Evolutionary conservation across 805 yeast species (phyloP).

Genomic region (Ascoidea asiatica): DNA sequence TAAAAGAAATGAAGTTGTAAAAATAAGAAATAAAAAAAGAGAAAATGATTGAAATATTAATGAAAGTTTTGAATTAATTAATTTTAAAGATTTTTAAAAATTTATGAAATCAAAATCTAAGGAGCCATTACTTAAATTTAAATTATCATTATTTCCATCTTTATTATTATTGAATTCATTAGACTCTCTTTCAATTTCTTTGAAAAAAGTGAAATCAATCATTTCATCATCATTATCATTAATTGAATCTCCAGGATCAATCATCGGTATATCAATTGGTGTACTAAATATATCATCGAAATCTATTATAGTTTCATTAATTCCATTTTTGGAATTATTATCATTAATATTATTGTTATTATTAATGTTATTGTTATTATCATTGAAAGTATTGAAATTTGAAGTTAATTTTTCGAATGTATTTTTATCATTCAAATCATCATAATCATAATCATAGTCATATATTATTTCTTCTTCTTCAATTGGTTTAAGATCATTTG

Average conservation of each 20-base stretch:
- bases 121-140: too few species aligned
- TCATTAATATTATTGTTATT: background rate
- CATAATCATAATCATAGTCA: background rate
- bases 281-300: conserved; percentile 1
- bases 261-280: background rate
- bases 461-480: background rate
- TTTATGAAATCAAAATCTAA: background rate
- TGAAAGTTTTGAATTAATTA: too few species aligned
- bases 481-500: background rate
- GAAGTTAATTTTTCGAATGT: background rate
- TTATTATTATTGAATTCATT: background rate
- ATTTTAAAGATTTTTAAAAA: too few species aligned
- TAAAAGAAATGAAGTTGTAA: too few species aligned
- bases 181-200: conserved; percentile 1
- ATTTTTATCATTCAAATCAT: background rate
- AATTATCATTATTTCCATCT: too few species aligned
- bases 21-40: too few species aligned
- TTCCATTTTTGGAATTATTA: background rate
- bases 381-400: background rate
- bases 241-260: background rate
- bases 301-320: background rate
- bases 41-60: too few species aligned
- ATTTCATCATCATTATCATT: conserved; percentile 2
- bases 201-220: conserved; percentile 7
- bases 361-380: conserved; percentile 2